Evolutionary conservation across 345 rosid genomes (phyloP), one percentile per base, ranked within the genome.

Genomic region (Eucalyptus curtisii): DNA sequence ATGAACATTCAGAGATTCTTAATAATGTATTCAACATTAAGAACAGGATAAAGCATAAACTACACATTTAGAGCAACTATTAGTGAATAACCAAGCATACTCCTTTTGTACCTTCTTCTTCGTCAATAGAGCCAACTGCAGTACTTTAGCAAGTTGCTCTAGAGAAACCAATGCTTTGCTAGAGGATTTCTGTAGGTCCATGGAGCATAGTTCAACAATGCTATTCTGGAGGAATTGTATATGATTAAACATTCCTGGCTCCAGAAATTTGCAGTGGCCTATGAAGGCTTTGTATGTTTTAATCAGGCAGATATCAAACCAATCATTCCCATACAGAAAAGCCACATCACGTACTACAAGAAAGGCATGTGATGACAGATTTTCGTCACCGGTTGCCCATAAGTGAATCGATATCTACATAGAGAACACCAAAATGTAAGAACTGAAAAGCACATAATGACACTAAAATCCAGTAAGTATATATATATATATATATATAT

Each of bases 301-400:
- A 91, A 94, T 87, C 86, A 97, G 89, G 93, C 98, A 96, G 57
- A 89, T 87, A 40, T 94, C 93, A 53, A 94, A 94, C 90, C 94
- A 94, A 85, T 95, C 95, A 7, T 94, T 92, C 91, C 92, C 93
- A 80, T 94, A 97, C 68, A 92, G 92, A 88, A 88, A 76, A 87
- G 94, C 92, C 90, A 96, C 95, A 82, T 92, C 97, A 90, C 90
- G 93, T 81, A 96, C 92, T 86, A 95, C 52, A 80, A 94, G 92
- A 92, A 94, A 95, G 79, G 98, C 93, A 52, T 91, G 92, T 87
- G 90, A 90, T 9, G 98, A 94, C 76, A 94, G 90, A 86, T 85
- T 89, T 89, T 90, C 94, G 89, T 95, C 94, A 87, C 98, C 92
- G 2, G 97, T 96, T 87, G 95, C 95, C 99, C 99, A 97, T 88